phyloP scores from a whole-genome alignment of 768 basidiomycete species.

The Pisolithus sp. region DNA sequence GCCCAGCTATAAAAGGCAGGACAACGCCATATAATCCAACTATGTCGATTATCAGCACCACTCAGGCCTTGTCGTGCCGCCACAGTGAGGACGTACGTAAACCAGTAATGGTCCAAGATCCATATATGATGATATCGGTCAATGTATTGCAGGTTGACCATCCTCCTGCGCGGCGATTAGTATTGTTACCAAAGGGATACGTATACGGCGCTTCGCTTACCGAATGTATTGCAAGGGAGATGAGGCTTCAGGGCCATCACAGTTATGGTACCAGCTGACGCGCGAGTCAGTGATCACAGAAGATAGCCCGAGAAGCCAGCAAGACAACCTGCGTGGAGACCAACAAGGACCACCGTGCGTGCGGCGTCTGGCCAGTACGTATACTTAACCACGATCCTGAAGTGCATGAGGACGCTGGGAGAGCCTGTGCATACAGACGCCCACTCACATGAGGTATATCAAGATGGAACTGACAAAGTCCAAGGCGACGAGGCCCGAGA shows the following conservation, averaged over 20 bases:
- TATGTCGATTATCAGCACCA: background rate
- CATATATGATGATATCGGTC: slow-evolving; percentile 23
- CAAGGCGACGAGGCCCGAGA: slow-evolving; percentile 25
- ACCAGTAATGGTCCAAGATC: slow-evolving; percentile 27
- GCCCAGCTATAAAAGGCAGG: slow-evolving; percentile 3
- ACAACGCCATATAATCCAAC: slow-evolving; percentile 4
- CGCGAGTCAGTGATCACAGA: background rate
- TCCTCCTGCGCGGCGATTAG: slow-evolving; percentile 15
- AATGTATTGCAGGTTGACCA: slow-evolving; percentile 26
- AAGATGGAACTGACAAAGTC: slow-evolving; percentile 30
- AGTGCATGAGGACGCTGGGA: background rate
- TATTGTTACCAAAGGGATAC: background rate
- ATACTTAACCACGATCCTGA: slow-evolving; percentile 36
- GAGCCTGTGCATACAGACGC: background rate
- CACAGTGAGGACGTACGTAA: slow-evolving; percentile 26
- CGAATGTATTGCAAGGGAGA: slow-evolving; percentile 32
- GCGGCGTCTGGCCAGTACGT: slow-evolving; percentile 33
- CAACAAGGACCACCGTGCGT: slow-evolving; percentile 25
- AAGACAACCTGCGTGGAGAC: slow-evolving; percentile 7
- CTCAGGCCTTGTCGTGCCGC: background rate
- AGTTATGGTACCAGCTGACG: slow-evolving; percentile 22
- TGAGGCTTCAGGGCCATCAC: slow-evolving; percentile 26
- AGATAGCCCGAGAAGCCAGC: background rate
- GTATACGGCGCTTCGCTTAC: slow-evolving; percentile 10
- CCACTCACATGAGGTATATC: slow-evolving; percentile 32